Evolutionary conservation across 345 rosid genomes (phyloP).

Genomic region (Brassica incana): DNA sequence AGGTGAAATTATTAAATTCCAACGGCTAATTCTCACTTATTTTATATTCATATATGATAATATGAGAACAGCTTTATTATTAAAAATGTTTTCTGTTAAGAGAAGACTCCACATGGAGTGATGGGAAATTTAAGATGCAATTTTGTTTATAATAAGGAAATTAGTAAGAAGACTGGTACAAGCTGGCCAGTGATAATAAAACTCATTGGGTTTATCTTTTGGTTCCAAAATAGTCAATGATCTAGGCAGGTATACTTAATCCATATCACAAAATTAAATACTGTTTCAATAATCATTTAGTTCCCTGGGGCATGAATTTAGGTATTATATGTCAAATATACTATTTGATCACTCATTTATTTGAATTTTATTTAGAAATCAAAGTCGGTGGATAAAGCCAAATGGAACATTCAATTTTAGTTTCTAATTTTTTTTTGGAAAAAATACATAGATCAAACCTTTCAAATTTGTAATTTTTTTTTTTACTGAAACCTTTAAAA

Average conservation of each 20-base stretch:
- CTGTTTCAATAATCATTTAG: not conserved
- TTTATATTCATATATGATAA: not conserved
- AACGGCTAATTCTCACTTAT: slow-evolving; percentile 35
- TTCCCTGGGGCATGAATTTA: not conserved
- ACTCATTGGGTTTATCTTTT: not conserved
- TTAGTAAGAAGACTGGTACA: slow-evolving; percentile 17
- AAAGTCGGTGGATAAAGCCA: too few species aligned
- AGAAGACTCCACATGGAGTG: slow-evolving; percentile 23
- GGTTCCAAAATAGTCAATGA: slow-evolving; percentile 35
- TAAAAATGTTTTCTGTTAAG: not conserved
- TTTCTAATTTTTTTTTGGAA: too few species aligned
- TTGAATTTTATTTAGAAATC: not conserved
- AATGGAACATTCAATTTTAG: too few species aligned
- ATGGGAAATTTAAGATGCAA: not conserved
- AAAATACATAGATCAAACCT: too few species aligned
- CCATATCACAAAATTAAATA: not conserved
- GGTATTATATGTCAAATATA: not conserved
- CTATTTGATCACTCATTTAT: not conserved
- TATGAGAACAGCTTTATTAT: slow-evolving; percentile 4
- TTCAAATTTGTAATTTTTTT: too few species aligned
- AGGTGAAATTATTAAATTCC: slow-evolving; percentile 9
- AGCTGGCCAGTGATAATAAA: slow-evolving; percentile 36
- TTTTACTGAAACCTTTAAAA: too few species aligned
- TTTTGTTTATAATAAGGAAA: not conserved
- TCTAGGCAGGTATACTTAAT: slow-evolving; percentile 13